Evolutionary conservation across 805 yeast species (phyloP), one percentile per base, ranked within the genome.

Genomic region (Schwanniomyces yamadae): DNA sequence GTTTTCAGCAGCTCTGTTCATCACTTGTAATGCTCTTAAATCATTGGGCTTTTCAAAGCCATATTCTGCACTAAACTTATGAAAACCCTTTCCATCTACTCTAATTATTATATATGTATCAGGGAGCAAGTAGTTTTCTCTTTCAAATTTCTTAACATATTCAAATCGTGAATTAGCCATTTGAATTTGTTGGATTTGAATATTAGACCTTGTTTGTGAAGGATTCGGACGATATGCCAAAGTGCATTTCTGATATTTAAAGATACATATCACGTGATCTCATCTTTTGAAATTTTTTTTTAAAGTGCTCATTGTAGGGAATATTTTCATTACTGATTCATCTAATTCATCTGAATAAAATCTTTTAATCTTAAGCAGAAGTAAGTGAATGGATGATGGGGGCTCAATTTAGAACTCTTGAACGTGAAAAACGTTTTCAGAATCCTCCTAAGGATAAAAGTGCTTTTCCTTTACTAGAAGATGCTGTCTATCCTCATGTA

Each of bases 11-110:
- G 95, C 80, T 2, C 71, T 66, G 61, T 89, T 93, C 89, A 93
- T 89, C 41, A 89, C 75, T 2, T 67, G 61, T 21, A 93, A 59
- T 0, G 98, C 98, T 16, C 78, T 55, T 18, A 59, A 42, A 60
- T 93, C 99, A 53, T 93, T 93, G 3, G 99, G 99, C 55, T 93
- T 93, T 2, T 59, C 76, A 57, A 93, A 91, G 3, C 77, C 60
- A 57, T 93, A 93, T 39, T 66, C 62, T 23, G 73, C 73, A 2
- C 95, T 80, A 49, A 93, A 83, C 48, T 79, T 82, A 61, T 93
- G 99, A 57, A 93, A 93, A 16, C 96, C 95, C 45, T 93, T 76
- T 1, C 99, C 99, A 53, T 93, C 99, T 0, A 93, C 79, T 28
- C 99, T 71, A 3, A 93, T 77, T 7, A 93, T 82, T 6, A 93